Evolutionary conservation across 495 filamentous ascomycete genomes (phyloP), one percentile per base, ranked within the genome.

Genomic region (Delitschia confertaspora): DNA sequence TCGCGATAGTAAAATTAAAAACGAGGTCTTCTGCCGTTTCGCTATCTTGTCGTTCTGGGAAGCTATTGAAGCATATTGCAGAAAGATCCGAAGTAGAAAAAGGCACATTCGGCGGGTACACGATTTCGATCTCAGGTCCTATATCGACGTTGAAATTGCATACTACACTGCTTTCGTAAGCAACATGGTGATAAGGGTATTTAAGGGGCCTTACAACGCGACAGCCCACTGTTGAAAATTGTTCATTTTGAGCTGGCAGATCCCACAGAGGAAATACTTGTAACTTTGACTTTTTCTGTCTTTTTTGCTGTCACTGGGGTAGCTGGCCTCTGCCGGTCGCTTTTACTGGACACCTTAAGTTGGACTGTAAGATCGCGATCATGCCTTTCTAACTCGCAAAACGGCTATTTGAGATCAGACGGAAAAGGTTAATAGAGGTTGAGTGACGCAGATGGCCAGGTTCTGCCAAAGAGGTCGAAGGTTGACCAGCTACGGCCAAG

Each of bases 31-130:
- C 56, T 4, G 38, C 46, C 1, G 50, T 49, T 13, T 63, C 60
- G 11, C 49, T 48, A 32, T 59, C 59, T 27, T 59, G 56, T 16
- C 56, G 47, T 40, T 63, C 60, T 2, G 60, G 60, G 35, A 63
- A 63, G 47, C 57, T 54, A 32, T 63, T 59, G 56, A 63, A 63
- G 39, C 56, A 59, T 4, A 63, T 63, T 5, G 58, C 56, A 2
- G 41, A 53, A 11, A 63, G 49, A 25, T 63, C 60, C 11, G 50
- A 19, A 11, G 33, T 45, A 4, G 53, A 53, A 35, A 63, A 61
- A 8, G 35, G 45, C n/a, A 52, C 51, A 29, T 46, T 44, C 2
- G 60, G 59, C 16, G 57, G 59, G 42, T 63, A 61, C 8, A 63
- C 42, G 18, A 57, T 31, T 31, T 63, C 60, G 23, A 63, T 44